Conservation (phyloP, 2,329 filamentous ascomycete genomes). For the Stachybotrys echinatus region DNA sequence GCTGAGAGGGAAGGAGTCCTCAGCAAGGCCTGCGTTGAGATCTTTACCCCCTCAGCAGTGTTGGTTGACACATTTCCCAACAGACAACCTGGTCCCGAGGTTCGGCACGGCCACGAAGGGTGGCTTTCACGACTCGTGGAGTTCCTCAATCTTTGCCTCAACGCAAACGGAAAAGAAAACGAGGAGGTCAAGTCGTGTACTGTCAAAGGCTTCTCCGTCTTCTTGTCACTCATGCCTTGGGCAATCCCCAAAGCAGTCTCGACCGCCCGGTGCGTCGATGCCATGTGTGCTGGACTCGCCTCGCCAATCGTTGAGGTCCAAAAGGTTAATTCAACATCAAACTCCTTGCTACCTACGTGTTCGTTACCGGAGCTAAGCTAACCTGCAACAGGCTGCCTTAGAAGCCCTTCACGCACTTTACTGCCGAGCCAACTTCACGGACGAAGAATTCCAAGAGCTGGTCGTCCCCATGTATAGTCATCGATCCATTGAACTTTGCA, state of each 20-base stretch:
- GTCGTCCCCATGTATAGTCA: constrained; percentile 73
- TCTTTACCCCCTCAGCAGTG: constrained; percentile 77
- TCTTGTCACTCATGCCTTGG: constrained; percentile 81
- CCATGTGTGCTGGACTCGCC: constrained; percentile 67
- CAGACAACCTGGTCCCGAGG: constrained; percentile 60
- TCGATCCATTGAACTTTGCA: constrained; percentile 66
- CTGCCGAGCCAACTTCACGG: constrained; percentile 65
- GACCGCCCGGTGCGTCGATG: constrained; percentile 62
- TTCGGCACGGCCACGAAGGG: constrained; percentile 75
- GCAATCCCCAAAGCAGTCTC: constrained; percentile 77
- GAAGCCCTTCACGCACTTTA: constrained; percentile 84
- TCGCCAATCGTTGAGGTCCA: constrained; percentile 67
- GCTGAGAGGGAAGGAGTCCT: constrained; percentile 77
- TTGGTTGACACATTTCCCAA: constrained; percentile 72
- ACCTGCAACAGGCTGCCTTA: constrained; percentile 58
- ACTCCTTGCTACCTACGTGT: no score
- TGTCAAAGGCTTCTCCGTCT: constrained; percentile 69
- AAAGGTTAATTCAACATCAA: constrained; percentile 44
- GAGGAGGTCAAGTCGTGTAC: constrained; percentile 65
- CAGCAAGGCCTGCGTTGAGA: constrained; percentile 86
- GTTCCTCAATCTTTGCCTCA: constrained; percentile 69
- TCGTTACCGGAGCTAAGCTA: constrained; percentile 9
- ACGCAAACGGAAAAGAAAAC: constrained; percentile 58
- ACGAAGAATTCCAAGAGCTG: constrained; percentile 72
- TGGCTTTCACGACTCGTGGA: constrained; percentile 77